These are phyloP conservation scores for Populus hybrid DNA, from an alignment of 441 rosid genomes.

Conservation along the genomic window DNA sequence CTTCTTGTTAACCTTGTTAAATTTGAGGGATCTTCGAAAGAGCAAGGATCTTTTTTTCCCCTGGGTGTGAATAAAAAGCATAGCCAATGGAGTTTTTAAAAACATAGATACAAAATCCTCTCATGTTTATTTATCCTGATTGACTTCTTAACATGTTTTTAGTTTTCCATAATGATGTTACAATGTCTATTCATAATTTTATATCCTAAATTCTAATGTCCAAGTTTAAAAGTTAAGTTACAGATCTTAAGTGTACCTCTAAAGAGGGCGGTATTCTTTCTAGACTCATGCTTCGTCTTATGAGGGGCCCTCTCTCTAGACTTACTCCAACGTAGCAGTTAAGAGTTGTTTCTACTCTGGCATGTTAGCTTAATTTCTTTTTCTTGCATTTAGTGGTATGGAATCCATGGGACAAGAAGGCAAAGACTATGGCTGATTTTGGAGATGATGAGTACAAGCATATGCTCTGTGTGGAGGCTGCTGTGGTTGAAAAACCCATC, in stretches of 20 bases:
- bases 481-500: slow-evolving; percentile 69
- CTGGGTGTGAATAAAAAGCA: not conserved
- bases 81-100: not conserved
- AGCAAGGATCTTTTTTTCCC: not conserved
- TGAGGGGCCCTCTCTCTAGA: not conserved
- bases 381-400: slow-evolving; percentile 61
- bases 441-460: slow-evolving; percentile 89
- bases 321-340: not conserved
- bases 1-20: slow-evolving; percentile 4
- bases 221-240: not conserved
- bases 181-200: not conserved
- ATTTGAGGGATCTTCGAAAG: not conserved
- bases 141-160: not conserved
- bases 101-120: not conserved
- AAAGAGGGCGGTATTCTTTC: not conserved
- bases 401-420: slow-evolving; percentile 93
- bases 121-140: not conserved
- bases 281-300: not conserved
- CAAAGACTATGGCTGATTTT: slow-evolving; percentile 71
- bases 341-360: not conserved
- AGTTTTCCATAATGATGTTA: not conserved
- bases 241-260: not conserved
- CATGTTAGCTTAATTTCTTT: not conserved
- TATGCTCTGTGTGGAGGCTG: slow-evolving; percentile 85
- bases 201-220: not conserved